Conservation (phyloP, 352 stramenopile species). For the Salisapilia sapeloensis region DNA sequence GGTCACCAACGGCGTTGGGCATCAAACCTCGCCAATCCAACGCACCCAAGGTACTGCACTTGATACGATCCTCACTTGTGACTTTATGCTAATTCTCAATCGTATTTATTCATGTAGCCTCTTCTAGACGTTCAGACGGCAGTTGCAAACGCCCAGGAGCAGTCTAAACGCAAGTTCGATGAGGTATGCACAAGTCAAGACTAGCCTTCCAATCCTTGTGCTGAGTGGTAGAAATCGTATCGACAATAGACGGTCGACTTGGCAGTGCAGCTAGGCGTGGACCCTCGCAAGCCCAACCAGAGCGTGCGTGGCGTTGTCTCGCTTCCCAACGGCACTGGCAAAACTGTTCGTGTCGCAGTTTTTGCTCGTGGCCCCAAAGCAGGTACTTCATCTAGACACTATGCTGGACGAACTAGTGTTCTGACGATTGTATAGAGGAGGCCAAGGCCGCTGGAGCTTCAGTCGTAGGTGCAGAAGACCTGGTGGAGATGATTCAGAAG, state of each 20-base stretch:
- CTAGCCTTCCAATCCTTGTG: neutral
- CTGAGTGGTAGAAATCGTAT: slow-evolving; percentile 1
- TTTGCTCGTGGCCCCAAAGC: slow-evolving; percentile 81
- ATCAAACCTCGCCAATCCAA: slow-evolving; percentile 39
- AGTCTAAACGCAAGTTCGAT: slow-evolving; percentile 65
- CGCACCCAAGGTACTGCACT: slow-evolving; percentile 19
- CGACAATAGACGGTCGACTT: slow-evolving; percentile 75
- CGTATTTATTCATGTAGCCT: slow-evolving; percentile 13
- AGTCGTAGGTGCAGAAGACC: slow-evolving; percentile 83
- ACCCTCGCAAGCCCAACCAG: slow-evolving; percentile 80
- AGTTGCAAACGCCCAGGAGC: slow-evolving; percentile 31
- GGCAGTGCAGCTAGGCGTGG: slow-evolving; percentile 67
- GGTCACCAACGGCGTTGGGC: slow-evolving; percentile 45
- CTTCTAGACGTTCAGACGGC: slow-evolving; percentile 42
- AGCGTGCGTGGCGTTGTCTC: slow-evolving; percentile 74
- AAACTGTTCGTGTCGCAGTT: slow-evolving; percentile 78
- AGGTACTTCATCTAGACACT: slow-evolving; percentile 5
- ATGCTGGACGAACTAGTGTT: neutral
- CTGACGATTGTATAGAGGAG: slow-evolving; percentile 24
- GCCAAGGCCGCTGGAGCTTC: slow-evolving; percentile 78
- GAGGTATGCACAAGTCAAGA: slow-evolving; percentile 20
- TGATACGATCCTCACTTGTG: slow-evolving; percentile 1
- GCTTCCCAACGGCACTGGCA: slow-evolving; percentile 77
- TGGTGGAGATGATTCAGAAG: slow-evolving; percentile 79
- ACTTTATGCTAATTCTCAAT: slow-evolving; percentile 1